Conservation (phyloP, 345 rosid genomes). For the Mallotus nudiflorus region DNA sequence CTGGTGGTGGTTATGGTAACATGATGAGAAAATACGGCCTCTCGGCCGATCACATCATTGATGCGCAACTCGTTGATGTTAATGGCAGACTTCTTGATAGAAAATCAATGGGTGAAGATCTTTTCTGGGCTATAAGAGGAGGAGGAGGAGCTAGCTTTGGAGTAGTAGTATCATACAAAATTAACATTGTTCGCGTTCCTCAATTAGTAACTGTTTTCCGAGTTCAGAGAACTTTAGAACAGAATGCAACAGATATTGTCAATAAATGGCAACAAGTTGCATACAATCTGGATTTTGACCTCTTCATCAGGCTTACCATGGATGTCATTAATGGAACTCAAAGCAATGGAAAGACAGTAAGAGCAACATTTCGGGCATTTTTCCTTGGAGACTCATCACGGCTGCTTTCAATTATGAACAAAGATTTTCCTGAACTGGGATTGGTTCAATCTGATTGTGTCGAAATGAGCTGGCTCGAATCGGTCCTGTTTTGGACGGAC, state of each 20-base stretch:
- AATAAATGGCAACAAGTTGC: constrained; percentile 21
- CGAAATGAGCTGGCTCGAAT: constrained; percentile 16
- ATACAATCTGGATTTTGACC: neutral
- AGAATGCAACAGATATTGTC: constrained; percentile 15
- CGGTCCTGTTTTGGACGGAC: constrained; percentile 3
- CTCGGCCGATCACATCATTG: constrained; percentile 15
- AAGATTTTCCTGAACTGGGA: constrained; percentile 10
- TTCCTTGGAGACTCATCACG: constrained; percentile 11
- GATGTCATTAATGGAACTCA: neutral
- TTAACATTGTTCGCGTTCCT: constrained; percentile 16
- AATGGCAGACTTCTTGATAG: constrained; percentile 16
- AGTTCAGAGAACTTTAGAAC: constrained; percentile 10
- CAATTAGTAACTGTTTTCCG: constrained; percentile 8
- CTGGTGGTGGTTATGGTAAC: constrained; percentile 23
- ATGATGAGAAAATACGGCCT: constrained; percentile 24
- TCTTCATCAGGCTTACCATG: constrained; percentile 1
- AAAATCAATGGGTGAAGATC: constrained; percentile 26
- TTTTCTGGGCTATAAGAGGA: constrained; percentile 27
- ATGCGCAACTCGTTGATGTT: constrained; percentile 6
- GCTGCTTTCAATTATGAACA: constrained; percentile 8
- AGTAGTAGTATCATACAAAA: constrained; percentile 11
- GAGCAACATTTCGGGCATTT: neutral
- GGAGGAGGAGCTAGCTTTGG: constrained; percentile 28
- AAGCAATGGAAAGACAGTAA: neutral
- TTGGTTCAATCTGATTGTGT: constrained; percentile 14